phyloP scores from a whole-genome alignment of 2,329 filamentous ascomycete genomes.

The Fusarium domesticum region DNA sequence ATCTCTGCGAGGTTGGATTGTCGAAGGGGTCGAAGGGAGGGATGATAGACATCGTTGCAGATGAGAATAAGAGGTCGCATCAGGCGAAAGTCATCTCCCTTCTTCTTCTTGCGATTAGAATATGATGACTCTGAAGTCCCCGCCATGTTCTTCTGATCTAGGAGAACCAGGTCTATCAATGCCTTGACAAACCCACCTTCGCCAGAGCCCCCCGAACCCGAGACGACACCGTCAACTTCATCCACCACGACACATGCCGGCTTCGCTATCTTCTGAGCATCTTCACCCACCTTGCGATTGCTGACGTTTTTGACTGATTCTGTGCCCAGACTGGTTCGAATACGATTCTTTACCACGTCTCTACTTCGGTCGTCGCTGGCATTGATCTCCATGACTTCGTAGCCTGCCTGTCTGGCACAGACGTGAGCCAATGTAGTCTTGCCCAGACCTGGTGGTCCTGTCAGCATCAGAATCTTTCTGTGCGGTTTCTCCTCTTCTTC shows the following conservation, averaged over 20 bases:
- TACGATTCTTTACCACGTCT: conserved; percentile 85
- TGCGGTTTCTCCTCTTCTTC: conserved; percentile 71
- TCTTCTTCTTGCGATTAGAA: conserved; percentile 56
- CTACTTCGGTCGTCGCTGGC: conserved; percentile 91
- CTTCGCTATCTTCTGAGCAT: conserved; percentile 66
- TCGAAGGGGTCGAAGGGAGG: conserved; percentile 80
- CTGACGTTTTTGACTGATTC: conserved; percentile 83
- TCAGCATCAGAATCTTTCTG: conserved; percentile 83
- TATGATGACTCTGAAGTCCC: conserved; percentile 26
- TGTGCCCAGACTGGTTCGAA: conserved; percentile 87
- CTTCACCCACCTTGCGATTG: conserved; percentile 55
- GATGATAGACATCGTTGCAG: conserved; percentile 96
- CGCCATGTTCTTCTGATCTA: conserved; percentile 75
- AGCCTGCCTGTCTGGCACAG: conserved; percentile 90
- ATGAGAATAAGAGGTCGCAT: conserved; percentile 88
- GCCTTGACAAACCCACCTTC: conserved; percentile 96
- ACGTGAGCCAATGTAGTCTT: conserved; percentile 97
- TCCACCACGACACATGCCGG: conserved; percentile 94
- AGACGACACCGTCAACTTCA: conserved; percentile 91
- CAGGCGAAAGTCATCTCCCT: conserved; percentile 81
- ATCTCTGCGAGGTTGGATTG: conserved; percentile 83
- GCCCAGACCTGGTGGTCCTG: conserved; percentile 87
- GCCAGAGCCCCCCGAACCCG: conserved; percentile 70
- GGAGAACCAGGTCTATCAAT: conserved; percentile 80
- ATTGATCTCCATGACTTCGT: conserved; percentile 96